These are phyloP conservation scores for Gossypium stocksii DNA, from an alignment of 345 rosid species.

Conservation along the genomic window DNA sequence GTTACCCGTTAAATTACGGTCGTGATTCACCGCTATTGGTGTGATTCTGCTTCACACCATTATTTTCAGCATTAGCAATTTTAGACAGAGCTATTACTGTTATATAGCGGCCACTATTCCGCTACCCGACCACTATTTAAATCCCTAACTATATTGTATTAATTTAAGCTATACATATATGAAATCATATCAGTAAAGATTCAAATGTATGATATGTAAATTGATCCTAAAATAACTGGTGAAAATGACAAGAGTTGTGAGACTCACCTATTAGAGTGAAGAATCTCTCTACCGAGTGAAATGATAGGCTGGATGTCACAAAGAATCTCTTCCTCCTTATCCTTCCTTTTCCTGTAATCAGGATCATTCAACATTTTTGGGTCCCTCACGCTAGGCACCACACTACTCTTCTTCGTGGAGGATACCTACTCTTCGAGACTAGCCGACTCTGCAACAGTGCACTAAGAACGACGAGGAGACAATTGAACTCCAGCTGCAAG, in stretches of 20 bases:
- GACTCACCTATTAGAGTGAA: constrained; percentile 61
- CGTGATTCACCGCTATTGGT: no score
- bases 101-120: no score
- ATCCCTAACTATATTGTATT: neutral
- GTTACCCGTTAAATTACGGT: no score
- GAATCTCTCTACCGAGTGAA: constrained; percentile 52
- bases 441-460: constrained; percentile 35
- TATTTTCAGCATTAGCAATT: no score
- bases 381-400: neutral
- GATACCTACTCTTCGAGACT: constrained; percentile 34
- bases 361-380: constrained; percentile 48
- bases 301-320: constrained; percentile 49
- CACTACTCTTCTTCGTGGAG: constrained; percentile 19
- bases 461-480: constrained; percentile 27
- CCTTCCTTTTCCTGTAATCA: constrained; percentile 60
- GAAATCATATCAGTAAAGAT: neutral
- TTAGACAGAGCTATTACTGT: fast-evolving
- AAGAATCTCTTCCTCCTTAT: constrained; percentile 68
- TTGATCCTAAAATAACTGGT: neutral
- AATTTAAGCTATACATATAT: neutral
- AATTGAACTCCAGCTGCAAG: constrained; percentile 22
- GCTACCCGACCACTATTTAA: no score
- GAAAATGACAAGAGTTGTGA: neutral
- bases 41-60: no score
- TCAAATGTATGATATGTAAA: neutral